Conservation (phyloP, 106 monocot genomes). For the Chionographis japonica region DNA sequence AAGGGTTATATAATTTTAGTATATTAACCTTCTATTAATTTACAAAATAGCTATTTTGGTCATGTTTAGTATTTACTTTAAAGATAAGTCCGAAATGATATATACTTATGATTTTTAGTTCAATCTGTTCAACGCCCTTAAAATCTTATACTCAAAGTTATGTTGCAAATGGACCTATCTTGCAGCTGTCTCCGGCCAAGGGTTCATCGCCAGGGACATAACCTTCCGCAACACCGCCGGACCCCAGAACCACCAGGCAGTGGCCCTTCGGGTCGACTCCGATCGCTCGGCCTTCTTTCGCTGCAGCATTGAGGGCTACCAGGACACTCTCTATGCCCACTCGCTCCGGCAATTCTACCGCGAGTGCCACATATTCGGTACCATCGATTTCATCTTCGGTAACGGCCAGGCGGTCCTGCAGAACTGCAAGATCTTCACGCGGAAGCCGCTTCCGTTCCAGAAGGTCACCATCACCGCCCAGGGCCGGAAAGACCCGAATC, state of each 20-base stretch:
- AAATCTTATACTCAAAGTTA: no score
- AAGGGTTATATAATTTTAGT: no score
- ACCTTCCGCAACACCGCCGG: conserved; percentile 81
- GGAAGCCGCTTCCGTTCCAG: conserved; percentile 52
- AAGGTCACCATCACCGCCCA: conserved; percentile 78
- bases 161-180: no score
- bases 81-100: no score
- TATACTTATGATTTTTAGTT: no score
- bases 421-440: conserved; percentile 54
- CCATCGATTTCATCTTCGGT: conserved; percentile 93
- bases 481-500: conserved; percentile 52
- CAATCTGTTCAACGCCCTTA: no score
- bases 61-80: no score
- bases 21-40: no score
- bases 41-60: no score
- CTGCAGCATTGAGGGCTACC: conserved; percentile 89
- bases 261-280: conserved; percentile 75
- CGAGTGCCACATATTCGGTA: conserved; percentile 81
- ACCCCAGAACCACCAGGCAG: conserved; percentile 64
- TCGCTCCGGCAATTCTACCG: conserved; percentile 92
- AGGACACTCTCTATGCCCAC: conserved; percentile 91
- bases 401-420: conserved; percentile 74
- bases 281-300: conserved; percentile 85
- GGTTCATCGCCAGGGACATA: conserved; percentile 82
- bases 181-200: conserved; percentile 73